These are phyloP conservation scores for Fusarium compactum DNA, from an alignment of 2,329 filamentous ascomycete genomes.

Conservation along the genomic window DNA sequence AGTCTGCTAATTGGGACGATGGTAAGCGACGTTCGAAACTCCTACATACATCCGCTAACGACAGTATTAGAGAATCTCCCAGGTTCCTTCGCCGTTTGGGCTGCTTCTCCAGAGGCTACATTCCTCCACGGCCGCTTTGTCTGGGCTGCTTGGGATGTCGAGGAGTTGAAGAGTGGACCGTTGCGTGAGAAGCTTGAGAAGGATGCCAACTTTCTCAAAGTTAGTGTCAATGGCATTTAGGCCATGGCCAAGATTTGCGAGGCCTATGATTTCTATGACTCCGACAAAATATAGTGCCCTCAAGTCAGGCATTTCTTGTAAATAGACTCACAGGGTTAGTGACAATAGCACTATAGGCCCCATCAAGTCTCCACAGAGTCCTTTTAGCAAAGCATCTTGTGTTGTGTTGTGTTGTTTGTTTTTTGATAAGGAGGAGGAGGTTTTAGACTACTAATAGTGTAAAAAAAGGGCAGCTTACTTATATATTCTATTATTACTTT, in stretches of 20 bases:
- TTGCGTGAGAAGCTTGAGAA: neutral
- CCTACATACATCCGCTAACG: rapidly evolving
- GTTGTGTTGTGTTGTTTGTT: too few species aligned
- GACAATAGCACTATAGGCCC: too few species aligned
- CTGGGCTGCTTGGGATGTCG: slow-evolving; percentile 1
- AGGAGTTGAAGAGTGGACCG: neutral
- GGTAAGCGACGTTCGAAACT: rapidly evolving
- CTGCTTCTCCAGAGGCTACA: neutral
- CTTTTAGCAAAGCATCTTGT: too few species aligned
- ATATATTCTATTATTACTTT: too few species aligned
- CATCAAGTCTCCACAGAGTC: too few species aligned
- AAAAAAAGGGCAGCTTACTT: too few species aligned
- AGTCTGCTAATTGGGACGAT: neutral
- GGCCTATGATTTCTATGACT: too few species aligned
- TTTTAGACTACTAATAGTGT: too few species aligned
- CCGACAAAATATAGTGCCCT: too few species aligned
- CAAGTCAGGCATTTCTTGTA: too few species aligned
- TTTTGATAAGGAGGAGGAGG: too few species aligned
- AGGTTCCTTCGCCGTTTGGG: neutral
- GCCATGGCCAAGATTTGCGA: neutral
- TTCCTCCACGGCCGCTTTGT: slow-evolving; percentile 2
- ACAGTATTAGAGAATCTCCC: neutral
- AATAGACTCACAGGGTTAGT: too few species aligned
- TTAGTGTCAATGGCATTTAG: neutral
- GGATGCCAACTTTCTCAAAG: neutral